phyloP scores from a whole-genome alignment of 495 filamentous ascomycete species.

The Podospora pseudopauciseta region DNA sequence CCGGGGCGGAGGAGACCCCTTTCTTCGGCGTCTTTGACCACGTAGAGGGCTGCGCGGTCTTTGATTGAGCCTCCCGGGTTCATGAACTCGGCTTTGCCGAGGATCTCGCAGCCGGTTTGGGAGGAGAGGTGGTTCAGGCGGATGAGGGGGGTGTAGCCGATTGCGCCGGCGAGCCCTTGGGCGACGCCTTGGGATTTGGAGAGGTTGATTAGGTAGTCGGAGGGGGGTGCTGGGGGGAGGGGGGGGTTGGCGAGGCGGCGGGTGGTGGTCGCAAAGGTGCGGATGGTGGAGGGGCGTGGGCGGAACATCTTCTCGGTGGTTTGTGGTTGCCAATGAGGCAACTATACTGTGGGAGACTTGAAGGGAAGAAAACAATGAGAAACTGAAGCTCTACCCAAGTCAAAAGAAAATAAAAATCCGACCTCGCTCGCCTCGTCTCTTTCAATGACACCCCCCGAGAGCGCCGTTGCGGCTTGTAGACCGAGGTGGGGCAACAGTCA shows the following conservation, averaged over 20 bases:
- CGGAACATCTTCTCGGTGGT: slow-evolving; percentile 47
- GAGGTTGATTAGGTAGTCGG: slow-evolving; percentile 44
- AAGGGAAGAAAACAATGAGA: slow-evolving; percentile 6
- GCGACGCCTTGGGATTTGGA: slow-evolving; percentile 81
- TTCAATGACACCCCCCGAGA: neutral
- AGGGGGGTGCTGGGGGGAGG: slow-evolving; percentile 31
- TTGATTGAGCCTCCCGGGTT: slow-evolving; percentile 97
- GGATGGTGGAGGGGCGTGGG: slow-evolving; percentile 47
- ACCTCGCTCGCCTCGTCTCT: neutral
- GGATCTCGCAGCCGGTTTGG: slow-evolving; percentile 88
- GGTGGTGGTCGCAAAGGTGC: slow-evolving; percentile 50
- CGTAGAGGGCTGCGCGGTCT: slow-evolving; percentile 92
- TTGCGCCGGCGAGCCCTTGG: slow-evolving; percentile 82
- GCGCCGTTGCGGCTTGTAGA: slow-evolving; percentile 8
- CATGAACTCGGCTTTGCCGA: slow-evolving; percentile 98
- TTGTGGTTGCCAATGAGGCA: neutral
- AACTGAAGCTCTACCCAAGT: neutral
- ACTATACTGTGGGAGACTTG: neutral
- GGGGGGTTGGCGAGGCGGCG: slow-evolving; percentile 29
- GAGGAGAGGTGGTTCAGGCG: slow-evolving; percentile 82
- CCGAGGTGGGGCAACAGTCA: slow-evolving; percentile 4
- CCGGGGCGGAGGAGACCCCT: slow-evolving; percentile 74
- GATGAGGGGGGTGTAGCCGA: slow-evolving; percentile 96
- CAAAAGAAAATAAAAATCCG: slow-evolving; percentile 4
- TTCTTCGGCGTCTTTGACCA: slow-evolving; percentile 90